Conservation (phyloP, 2,329 filamentous ascomycete species). For the Fusarium sp. region DNA sequence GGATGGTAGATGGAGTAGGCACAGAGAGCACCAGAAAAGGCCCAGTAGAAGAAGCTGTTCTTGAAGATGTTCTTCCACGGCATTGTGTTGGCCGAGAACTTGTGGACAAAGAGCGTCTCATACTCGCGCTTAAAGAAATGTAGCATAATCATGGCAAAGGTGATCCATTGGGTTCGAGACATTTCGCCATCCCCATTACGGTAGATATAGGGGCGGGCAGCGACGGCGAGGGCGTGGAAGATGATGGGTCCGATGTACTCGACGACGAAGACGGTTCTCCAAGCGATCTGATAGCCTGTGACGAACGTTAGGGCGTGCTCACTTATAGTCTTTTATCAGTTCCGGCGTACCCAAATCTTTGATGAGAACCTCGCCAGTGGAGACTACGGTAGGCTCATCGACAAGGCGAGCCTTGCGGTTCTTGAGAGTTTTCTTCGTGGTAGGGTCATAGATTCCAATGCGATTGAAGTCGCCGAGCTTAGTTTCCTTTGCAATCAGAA, state of each 20-base stretch:
- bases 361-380: conserved; percentile 75
- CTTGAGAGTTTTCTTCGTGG: conserved; percentile 72
- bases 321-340: not conserved
- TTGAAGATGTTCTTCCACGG: conserved; percentile 90
- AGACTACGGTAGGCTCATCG: conserved; percentile 62
- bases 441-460: conserved; percentile 71
- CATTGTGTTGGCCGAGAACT: conserved; percentile 96
- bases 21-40: conserved; percentile 81
- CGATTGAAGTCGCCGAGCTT: conserved; percentile 70
- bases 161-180: conserved; percentile 77
- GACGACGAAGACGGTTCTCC: conserved; percentile 93
- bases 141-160: conserved; percentile 77
- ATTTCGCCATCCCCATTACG: conserved; percentile 62
- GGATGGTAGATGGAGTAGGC: conserved; percentile 89
- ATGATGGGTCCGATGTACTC: conserved; percentile 94
- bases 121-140: conserved; percentile 97
- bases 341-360: conserved; percentile 85
- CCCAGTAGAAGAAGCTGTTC: conserved; percentile 96
- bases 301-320: conserved; percentile 3
- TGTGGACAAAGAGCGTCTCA: conserved; percentile 94
- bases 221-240: conserved; percentile 82
- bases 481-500: conserved; percentile 63
- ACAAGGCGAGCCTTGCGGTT: conserved; percentile 67
- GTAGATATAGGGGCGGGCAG: conserved; percentile 75
- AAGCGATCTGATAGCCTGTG: conserved; percentile 86